These are phyloP conservation scores for Peribolospora baueri DNA, from an alignment of 768 basidiomycete genomes.

Conservation along the genomic window DNA sequence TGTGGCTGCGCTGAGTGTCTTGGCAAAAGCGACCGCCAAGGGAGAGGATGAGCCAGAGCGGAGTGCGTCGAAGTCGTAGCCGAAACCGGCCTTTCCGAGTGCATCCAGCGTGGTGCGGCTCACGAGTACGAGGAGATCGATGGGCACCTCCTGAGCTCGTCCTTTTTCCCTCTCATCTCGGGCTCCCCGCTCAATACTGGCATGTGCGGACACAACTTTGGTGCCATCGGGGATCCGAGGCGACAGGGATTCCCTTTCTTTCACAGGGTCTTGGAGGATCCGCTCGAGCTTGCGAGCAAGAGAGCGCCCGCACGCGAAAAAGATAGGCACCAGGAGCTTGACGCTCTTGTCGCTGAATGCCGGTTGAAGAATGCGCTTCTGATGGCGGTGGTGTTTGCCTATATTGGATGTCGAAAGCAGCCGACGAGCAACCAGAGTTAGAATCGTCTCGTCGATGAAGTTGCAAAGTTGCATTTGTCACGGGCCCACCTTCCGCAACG, in stretches of 20 bases:
- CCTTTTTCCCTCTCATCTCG: no score
- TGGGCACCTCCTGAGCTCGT: no score
- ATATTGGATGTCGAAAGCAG: not conserved
- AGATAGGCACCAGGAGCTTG: slow-evolving; percentile 6
- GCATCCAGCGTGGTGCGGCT: slow-evolving; percentile 14
- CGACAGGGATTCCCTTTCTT: no score
- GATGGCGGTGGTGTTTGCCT: slow-evolving; percentile 10
- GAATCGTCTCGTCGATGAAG: not conserved
- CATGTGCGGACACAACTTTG: no score
- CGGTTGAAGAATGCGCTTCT: slow-evolving; percentile 9
- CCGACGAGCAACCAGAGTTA: no score
- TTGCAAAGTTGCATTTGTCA: not conserved
- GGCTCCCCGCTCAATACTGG: no score
- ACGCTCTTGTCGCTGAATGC: slow-evolving; percentile 6
- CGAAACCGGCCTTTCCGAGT: slow-evolving; percentile 12
- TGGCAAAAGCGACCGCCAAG: not conserved
- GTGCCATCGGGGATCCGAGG: no score
- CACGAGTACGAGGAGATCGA: no score
- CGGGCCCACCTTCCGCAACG: slow-evolving; percentile 8
- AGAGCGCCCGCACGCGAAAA: not conserved
- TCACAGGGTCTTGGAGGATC: no score
- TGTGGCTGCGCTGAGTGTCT: no score
- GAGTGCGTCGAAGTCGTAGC: slow-evolving; percentile 8
- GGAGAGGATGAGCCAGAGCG: not conserved
- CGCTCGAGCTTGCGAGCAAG: no score